Conservation (phyloP, 179 eudicot genomes). For the Nepenthes alata region DNA sequence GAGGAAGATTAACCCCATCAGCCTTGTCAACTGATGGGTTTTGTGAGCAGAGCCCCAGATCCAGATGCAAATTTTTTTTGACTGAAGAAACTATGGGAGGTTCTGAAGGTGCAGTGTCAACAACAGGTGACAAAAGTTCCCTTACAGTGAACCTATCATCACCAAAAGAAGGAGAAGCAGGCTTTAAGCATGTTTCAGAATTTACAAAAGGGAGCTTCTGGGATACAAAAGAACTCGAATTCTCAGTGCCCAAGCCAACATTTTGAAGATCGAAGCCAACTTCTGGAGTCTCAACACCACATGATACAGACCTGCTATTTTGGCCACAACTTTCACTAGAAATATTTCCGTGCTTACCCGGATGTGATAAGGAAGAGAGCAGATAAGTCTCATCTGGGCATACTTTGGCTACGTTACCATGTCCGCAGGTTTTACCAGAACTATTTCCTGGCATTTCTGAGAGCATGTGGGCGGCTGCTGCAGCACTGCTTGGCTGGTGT, state of each 20-base stretch:
- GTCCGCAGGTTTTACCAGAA: conserved; percentile 12
- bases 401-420: conserved; percentile 14
- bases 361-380: conserved; percentile 16
- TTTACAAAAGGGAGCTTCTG: conserved; percentile 9
- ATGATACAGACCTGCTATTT: conserved; percentile 11
- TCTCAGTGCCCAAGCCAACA: conserved; percentile 17
- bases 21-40: conserved; percentile 17
- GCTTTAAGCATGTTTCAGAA: conserved; percentile 19
- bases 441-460: conserved; percentile 24
- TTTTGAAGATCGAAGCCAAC: conserved; percentile 16
- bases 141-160: conserved; percentile 73
- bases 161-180: conserved; percentile 26
- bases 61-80: conserved; percentile 19
- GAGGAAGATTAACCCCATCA: conserved; percentile 11
- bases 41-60: conserved; percentile 15
- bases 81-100: conserved; percentile 18
- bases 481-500: conserved; percentile 14
- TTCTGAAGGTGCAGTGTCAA: conserved; percentile 24
- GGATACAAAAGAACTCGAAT: conserved; percentile 10
- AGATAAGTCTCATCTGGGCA: conserved; percentile 25
- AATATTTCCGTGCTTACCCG: conserved; percentile 11
- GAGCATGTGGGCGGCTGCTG: conserved; percentile 19
- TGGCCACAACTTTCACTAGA: conserved; percentile 11
- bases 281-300: conserved; percentile 15
- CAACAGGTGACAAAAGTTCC: conserved; percentile 39